Percentiles rank a stretch among this genome's conserved stretches.
These are phyloP conservation scores for Diaporthe capsici DNA, from an alignment of 2,329 filamentous ascomycete species.

Conservation along the genomic window DNA sequence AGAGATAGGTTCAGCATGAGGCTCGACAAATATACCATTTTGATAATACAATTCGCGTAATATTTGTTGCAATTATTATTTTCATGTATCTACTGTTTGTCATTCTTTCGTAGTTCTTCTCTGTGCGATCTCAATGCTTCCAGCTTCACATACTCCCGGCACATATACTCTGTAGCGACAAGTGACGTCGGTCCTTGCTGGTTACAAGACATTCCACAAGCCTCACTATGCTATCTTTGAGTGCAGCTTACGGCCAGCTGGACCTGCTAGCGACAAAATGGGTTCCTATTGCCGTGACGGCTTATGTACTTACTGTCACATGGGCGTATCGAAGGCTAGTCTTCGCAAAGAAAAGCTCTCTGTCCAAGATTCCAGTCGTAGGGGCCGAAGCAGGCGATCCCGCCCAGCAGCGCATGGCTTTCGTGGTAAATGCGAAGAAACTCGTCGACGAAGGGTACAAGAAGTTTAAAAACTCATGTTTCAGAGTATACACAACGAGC, in stretches of 20 bases:
- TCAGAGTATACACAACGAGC: constrained; percentile 29
- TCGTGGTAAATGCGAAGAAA: constrained; percentile 42
- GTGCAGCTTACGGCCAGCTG: neutral
- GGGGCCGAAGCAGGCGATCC: constrained; percentile 47
- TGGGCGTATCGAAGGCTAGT: neutral
- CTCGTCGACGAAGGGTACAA: constrained; percentile 50
- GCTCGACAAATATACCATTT: neutral
- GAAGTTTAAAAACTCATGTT: constrained; percentile 39
- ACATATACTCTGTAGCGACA: neutral
- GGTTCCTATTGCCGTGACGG: neutral
- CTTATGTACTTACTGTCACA: neutral
- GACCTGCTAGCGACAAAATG: constrained; percentile 21
- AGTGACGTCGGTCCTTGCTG: neutral
- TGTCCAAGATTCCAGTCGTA: constrained; percentile 46
- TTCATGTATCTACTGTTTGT: neutral
- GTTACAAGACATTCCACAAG: neutral
- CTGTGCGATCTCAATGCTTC: neutral
- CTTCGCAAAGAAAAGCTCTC: constrained; percentile 37
- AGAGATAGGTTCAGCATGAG: neutral
- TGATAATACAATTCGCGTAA: neutral
- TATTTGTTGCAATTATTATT: neutral
- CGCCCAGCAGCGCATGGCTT: constrained; percentile 47
- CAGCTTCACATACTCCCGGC: neutral
- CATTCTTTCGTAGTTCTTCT: neutral
- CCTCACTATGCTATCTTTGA: neutral